Percentiles rank a stretch among this genome's conserved stretches.
Evolutionary conservation across 352 stramenopile genomes (phyloP).

Genomic region (Phytophthora sojae): DNA sequence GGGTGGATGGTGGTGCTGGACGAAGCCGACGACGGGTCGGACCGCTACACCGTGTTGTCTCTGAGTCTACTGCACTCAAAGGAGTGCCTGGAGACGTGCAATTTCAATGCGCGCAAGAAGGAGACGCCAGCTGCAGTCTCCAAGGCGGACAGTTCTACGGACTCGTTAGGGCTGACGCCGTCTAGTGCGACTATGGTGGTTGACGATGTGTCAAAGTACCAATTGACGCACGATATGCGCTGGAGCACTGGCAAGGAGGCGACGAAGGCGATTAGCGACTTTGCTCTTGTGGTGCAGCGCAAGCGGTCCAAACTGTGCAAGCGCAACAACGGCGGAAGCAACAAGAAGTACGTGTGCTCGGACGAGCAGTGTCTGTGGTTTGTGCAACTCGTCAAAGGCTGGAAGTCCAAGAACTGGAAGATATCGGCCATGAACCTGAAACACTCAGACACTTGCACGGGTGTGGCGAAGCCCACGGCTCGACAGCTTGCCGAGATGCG

Average conservation of each 20-base stretch:
- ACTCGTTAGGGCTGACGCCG: constrained; percentile 1
- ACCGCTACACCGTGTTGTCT: constrained; percentile 63
- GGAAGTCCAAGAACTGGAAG: constrained; percentile 91
- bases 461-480: constrained; percentile 72
- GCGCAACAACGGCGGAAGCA: constrained; percentile 81
- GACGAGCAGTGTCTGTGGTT: constrained; percentile 80
- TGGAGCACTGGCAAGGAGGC: constrained; percentile 82
- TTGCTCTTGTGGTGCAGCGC: constrained; percentile 77
- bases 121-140: constrained; percentile 11
- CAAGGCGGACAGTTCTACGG: constrained; percentile 4
- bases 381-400: constrained; percentile 79
- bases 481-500: constrained; percentile 83
- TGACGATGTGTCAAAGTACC: constrained; percentile 70
- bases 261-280: constrained; percentile 82
- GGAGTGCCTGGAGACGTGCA: constrained; percentile 80
- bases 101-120: constrained; percentile 75
- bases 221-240: constrained; percentile 83
- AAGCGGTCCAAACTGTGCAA: constrained; percentile 86
- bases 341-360: constrained; percentile 90
- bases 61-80: constrained; percentile 72
- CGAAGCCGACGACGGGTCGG: constrained; percentile 44
- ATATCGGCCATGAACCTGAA: constrained; percentile 90
- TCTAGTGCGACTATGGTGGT: constrained; percentile 53
- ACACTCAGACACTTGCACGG: constrained; percentile 73
- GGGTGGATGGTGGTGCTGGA: constrained; percentile 71